Base-by-base conservation (phyloP, 495 filamentous ascomycete genomes). In the Hypoxylon subgilvum region DNA sequence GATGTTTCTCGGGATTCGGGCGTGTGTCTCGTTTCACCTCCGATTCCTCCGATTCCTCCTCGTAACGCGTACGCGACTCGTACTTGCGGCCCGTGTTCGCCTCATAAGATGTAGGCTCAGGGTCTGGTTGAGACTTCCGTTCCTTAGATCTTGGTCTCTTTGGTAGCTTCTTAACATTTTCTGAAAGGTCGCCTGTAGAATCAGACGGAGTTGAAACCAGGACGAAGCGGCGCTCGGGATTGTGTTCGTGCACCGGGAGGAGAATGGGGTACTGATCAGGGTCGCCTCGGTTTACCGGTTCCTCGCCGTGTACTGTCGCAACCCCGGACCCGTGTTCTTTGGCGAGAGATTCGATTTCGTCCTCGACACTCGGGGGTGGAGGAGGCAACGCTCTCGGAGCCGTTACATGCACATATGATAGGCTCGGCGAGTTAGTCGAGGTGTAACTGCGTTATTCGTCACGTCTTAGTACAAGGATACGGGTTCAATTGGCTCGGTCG, bases 221-320 rank as follows among this genome's bases (percentile, higher is more conserved):
- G 0, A 80, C 70, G 23, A 80, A 80, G 16, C 78, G 70, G 19
- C 78, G 71, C 68, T 80, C 78, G 7, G 76, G 71, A 43, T 80
- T 80, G 43, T 73, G 45, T 21, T 79, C 72, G 57, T 71, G 67
- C 1, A 79, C 69, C 2, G 67, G 67, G 6, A 76, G 40, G 1
- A 80, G 16, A 36, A 80, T 68, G 3, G 74, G 74, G 7, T 59
- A 51, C 41, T 80, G 78, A 14, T 80, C 75, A 21, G 71, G 55
- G 13, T 77, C 73, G 17, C 78, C 78, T 8, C 71, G 71, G 13
- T 74, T 54, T 45, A 69, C 54, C 38, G 76, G 71, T 31, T 77
- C 76, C 46, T 78, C 78, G 1, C 71, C 69, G 4, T 53, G 52
- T 0, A 64, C 42, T 22, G 38, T 54, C 10, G 69, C 52, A 7